Percentiles rank a stretch among this genome's conserved stretches.
These are phyloP conservation scores for Jasminum sambac DNA, from an alignment of 257 asterid species.

Conservation along the genomic window DNA sequence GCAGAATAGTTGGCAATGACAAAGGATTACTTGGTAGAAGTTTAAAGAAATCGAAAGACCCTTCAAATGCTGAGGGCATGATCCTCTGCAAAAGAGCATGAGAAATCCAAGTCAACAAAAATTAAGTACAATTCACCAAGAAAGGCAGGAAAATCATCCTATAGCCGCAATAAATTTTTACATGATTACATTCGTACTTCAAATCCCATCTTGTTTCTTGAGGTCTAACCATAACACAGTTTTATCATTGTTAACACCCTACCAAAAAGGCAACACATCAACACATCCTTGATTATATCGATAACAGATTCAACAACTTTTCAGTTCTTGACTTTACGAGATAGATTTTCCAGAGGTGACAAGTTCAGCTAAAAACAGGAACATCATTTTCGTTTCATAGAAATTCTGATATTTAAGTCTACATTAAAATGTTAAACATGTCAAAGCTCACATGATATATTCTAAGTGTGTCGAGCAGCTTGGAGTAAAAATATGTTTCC, in stretches of 20 bases:
- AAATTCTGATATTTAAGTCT: slow-evolving; percentile 12
- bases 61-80: slow-evolving; percentile 66
- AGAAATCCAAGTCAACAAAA: background rate
- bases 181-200: background rate
- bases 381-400: background rate
- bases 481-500: slow-evolving; percentile 66
- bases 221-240: background rate
- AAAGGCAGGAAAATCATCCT: background rate
- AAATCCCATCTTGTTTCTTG: slow-evolving; percentile 3
- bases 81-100: slow-evolving; percentile 65
- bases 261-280: slow-evolving; percentile 5
- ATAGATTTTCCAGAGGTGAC: background rate
- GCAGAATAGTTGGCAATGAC: slow-evolving; percentile 59
- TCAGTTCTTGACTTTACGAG: background rate
- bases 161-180: background rate
- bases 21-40: slow-evolving; percentile 63
- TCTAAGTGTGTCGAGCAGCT: slow-evolving; percentile 68
- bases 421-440: slow-evolving; percentile 17
- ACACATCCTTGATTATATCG: slow-evolving; percentile 1
- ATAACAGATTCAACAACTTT: background rate
- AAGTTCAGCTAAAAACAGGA: slow-evolving; percentile 4
- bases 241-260: slow-evolving; percentile 9
- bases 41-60: slow-evolving; percentile 71
- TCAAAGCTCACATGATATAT: slow-evolving; percentile 63
- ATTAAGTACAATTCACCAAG: background rate